phyloP scores from a whole-genome alignment of 345 rosid species.

The Lepidium aucheri region DNA sequence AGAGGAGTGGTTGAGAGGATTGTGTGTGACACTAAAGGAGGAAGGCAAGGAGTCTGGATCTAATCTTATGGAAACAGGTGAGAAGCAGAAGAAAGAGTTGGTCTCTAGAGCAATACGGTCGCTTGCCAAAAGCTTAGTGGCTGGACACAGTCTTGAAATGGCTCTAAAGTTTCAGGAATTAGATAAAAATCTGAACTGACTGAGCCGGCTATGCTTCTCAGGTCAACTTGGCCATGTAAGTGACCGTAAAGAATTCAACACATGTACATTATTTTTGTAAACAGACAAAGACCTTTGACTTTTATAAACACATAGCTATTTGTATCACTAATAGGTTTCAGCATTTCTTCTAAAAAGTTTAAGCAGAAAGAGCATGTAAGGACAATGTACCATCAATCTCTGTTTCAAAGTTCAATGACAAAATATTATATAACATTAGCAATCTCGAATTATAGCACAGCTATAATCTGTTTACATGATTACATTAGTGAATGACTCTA shows the following conservation, averaged over 20 bases:
- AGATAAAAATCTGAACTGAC: conserved; percentile 14
- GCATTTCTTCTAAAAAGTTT: too few relatives aligned
- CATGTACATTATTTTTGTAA: background rate
- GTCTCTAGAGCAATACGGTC: conserved; percentile 58
- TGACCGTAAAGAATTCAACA: background rate
- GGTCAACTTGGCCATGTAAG: background rate
- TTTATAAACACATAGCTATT: too few relatives aligned
- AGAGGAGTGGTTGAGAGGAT: conserved; percentile 80
- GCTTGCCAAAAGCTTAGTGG: conserved; percentile 27
- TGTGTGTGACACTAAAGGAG: conserved; percentile 47
- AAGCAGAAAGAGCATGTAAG: too few relatives aligned
- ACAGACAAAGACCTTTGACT: too few relatives aligned
- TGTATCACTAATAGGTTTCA: too few relatives aligned
- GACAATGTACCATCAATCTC: too few relatives aligned
- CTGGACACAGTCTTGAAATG: conserved; percentile 9
- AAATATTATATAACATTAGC: too few relatives aligned
- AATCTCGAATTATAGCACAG: too few relatives aligned
- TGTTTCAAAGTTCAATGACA: too few relatives aligned
- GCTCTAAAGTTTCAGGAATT: conserved; percentile 18
- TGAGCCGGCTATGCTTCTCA: background rate
- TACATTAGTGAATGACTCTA: too few relatives aligned
- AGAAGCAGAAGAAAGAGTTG: conserved; percentile 62
- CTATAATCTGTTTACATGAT: too few relatives aligned
- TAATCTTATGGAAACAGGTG: conserved; percentile 14
- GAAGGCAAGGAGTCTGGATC: conserved; percentile 21